A percentile compares a stretch with the other conserved stretches of the same genome.
phyloP scores from a whole-genome alignment of 2,329 filamentous ascomycete genomes.

The Aspergillus aculeatinus region DNA sequence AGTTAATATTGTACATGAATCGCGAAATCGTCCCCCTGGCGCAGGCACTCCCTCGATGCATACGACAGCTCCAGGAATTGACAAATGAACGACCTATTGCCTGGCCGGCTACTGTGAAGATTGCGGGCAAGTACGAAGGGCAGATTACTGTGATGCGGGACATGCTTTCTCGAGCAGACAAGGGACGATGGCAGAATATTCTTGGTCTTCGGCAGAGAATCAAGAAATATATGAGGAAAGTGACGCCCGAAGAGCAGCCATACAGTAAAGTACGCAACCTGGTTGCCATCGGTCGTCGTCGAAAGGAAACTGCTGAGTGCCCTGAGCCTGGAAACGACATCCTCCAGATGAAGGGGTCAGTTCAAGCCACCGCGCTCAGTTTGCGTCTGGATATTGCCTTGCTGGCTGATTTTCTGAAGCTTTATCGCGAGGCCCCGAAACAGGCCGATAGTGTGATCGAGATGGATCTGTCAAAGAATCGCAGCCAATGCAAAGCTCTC shows the following conservation, averaged over 20 bases:
- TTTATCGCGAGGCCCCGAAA: slow-evolving; percentile 9
- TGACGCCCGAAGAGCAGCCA: slow-evolving; percentile 41
- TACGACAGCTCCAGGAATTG: slow-evolving; percentile 27
- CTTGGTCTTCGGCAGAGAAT: slow-evolving; percentile 31
- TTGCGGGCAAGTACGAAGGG: slow-evolving; percentile 17
- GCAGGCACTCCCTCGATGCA: slow-evolving; percentile 26
- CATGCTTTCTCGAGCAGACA: too few relatives aligned
- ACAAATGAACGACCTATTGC: background rate
- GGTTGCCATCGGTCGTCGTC: slow-evolving; percentile 33
- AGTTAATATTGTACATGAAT: slow-evolving; percentile 57
- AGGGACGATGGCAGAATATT: slow-evolving; percentile 24
- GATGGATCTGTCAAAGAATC: slow-evolving; percentile 33
- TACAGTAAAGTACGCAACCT: slow-evolving; percentile 38
- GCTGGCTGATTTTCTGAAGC: slow-evolving; percentile 45
- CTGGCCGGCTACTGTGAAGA: slow-evolving; percentile 5
- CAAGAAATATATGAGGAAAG: slow-evolving; percentile 30
- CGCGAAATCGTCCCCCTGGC: slow-evolving; percentile 43
- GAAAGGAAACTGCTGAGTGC: slow-evolving; percentile 21
- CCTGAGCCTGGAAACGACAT: slow-evolving; percentile 30
- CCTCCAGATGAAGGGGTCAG: slow-evolving; percentile 36
- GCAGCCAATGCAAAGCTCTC: slow-evolving; percentile 43
- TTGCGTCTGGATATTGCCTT: slow-evolving; percentile 53
- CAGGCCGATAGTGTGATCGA: slow-evolving; percentile 4
- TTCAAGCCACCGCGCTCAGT: slow-evolving; percentile 48
- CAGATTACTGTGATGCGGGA: slow-evolving; percentile 12